A percentile compares a stretch with the other conserved stretches of the same genome.
Evolutionary conservation across 2,329 filamentous ascomycete genomes (phyloP).

Genomic region (Penicillium sp.): DNA sequence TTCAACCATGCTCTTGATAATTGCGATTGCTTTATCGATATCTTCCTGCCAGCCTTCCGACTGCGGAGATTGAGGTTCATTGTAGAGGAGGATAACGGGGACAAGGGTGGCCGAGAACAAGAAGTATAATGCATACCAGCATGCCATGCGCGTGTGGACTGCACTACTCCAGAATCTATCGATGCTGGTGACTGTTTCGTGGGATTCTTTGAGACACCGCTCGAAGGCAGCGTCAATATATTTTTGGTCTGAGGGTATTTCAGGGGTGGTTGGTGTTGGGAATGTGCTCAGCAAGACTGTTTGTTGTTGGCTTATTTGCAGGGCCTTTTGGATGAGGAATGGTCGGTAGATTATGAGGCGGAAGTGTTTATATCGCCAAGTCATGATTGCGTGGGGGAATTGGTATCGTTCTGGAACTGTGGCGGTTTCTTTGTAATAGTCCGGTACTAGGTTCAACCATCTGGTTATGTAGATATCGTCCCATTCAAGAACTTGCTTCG

Average conservation of each 20-base stretch:
- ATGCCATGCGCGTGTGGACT: constrained; percentile 6
- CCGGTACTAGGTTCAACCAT: constrained; percentile 3
- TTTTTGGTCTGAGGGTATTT: background rate
- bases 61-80: background rate
- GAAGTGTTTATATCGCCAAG: constrained; percentile 9
- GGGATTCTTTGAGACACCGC: constrained; percentile 2
- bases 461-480: constrained; percentile 3
- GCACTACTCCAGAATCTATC: constrained; percentile 1
- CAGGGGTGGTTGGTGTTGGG: background rate
- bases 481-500: constrained; percentile 6
- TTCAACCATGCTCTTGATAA: constrained; percentile 2
- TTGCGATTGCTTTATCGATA: constrained; percentile 4
- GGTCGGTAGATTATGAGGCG: constrained; percentile 7
- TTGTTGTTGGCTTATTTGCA: background rate
- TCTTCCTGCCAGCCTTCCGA: constrained; percentile 2
- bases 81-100: constrained; percentile 3
- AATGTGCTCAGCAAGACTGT: background rate
- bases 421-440: constrained; percentile 6
- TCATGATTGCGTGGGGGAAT: constrained; percentile 4
- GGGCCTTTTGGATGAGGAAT: constrained; percentile 3
- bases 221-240: constrained; percentile 1
- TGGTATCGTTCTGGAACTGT: background rate
- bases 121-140: constrained; percentile 10
- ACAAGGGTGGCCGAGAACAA: constrained; percentile 7
- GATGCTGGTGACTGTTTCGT: constrained; percentile 5